Conservation (phyloP, 805 yeast species). For the Metschnikowia reukaufii region DNA sequence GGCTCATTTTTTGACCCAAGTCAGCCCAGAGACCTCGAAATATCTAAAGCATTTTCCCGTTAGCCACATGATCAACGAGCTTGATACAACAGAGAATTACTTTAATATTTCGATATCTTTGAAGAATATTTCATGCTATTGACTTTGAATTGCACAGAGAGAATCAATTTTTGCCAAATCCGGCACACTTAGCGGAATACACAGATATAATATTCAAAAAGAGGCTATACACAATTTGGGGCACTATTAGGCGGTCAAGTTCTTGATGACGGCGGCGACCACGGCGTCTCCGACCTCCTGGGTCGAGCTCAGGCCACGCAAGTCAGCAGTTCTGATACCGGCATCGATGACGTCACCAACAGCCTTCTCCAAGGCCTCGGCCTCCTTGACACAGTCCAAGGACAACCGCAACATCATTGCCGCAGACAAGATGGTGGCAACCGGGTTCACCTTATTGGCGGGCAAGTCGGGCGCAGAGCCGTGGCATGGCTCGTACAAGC, state of each 20-base stretch:
- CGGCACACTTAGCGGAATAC: too few relatives aligned
- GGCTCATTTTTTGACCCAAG: too few relatives aligned
- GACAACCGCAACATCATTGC: slow-evolving; percentile 97
- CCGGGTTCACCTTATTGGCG: slow-evolving; percentile 85
- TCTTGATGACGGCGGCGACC: slow-evolving; percentile 64
- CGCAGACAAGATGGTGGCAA: slow-evolving; percentile 92
- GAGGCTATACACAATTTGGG: too few relatives aligned
- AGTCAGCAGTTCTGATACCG: slow-evolving; percentile 88
- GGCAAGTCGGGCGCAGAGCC: slow-evolving; percentile 97
- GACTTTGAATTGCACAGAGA: too few relatives aligned
- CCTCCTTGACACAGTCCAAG: slow-evolving; percentile 78
- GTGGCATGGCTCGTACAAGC: slow-evolving; percentile 97
- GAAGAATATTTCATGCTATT: too few relatives aligned
- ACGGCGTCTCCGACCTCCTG: slow-evolving; percentile 93
- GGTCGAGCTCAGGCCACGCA: slow-evolving; percentile 82
- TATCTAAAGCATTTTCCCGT: too few relatives aligned
- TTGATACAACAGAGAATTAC: too few relatives aligned
- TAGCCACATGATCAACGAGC: too few relatives aligned
- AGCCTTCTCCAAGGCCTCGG: slow-evolving; percentile 84
- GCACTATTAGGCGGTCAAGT: slow-evolving; percentile 36
- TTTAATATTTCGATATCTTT: too few relatives aligned
- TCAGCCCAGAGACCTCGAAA: too few relatives aligned
- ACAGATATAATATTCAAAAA: background rate
- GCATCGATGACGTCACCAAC: slow-evolving; percentile 77
- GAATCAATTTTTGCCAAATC: too few relatives aligned